Conservation (phyloP, 2,329 filamentous ascomycete species). For the Paecilomyces fulvus region DNA sequence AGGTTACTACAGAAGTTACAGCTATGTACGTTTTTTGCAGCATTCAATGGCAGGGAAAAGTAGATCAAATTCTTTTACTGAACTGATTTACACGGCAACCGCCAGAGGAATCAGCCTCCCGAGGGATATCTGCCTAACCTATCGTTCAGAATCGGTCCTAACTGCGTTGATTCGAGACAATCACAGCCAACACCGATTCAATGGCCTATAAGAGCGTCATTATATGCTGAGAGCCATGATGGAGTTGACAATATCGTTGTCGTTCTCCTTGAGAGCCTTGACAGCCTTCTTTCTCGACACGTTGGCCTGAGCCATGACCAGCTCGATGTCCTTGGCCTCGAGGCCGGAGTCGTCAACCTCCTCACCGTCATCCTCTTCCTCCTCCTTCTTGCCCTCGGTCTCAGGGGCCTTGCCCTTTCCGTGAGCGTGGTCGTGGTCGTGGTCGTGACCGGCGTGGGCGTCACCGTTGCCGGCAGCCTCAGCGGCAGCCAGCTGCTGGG, state of each 20-base stretch:
- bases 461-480: slow-evolving; percentile 55
- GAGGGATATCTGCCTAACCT: slow-evolving; percentile 18
- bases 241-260: slow-evolving; percentile 99
- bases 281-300: slow-evolving; percentile 98
- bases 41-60: background rate
- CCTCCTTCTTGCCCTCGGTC: slow-evolving; percentile 56
- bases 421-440: slow-evolving; percentile 15
- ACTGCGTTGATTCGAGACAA: slow-evolving; percentile 7
- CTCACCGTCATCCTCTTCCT: slow-evolving; percentile 87
- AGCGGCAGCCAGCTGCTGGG: slow-evolving; percentile 81
- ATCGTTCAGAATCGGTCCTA: slow-evolving; percentile 21
- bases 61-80: slow-evolving; percentile 21
- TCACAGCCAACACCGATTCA: slow-evolving; percentile 3
- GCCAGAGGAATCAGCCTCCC: slow-evolving; percentile 14
- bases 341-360: slow-evolving; percentile 91
- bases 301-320: slow-evolving; percentile 95
- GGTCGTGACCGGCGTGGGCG: slow-evolving; percentile 54
- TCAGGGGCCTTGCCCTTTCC: slow-evolving; percentile 61
- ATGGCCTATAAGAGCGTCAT: slow-evolving; percentile 15
- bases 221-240: slow-evolving; percentile 96
- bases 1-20: background rate
- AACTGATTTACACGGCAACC: slow-evolving; percentile 29
- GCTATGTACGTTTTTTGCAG: background rate
- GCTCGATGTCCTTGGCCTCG: slow-evolving; percentile 98
- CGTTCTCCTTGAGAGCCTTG: slow-evolving; percentile 93